Conservation (phyloP, 1,284 basidiomycete species). For the Cutaneotrichosporon spelunceum region DNA sequence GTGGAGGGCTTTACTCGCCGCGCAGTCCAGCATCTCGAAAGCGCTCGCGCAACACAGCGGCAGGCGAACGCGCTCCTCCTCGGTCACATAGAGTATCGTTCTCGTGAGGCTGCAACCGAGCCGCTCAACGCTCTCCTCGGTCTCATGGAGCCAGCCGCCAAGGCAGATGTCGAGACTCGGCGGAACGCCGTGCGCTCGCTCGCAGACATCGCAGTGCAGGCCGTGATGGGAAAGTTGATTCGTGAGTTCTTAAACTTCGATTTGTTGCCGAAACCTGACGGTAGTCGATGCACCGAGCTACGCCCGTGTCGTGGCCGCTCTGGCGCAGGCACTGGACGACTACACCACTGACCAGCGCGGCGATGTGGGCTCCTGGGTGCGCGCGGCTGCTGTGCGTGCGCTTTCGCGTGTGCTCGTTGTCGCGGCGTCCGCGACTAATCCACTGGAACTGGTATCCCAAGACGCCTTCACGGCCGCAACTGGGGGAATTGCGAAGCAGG, state of each 20-base stretch:
- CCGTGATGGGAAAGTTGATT: slow-evolving; percentile 9
- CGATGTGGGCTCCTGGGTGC: slow-evolving; percentile 96
- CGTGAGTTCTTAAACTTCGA: slow-evolving; percentile 18
- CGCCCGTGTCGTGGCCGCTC: slow-evolving; percentile 30
- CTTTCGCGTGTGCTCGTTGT: slow-evolving; percentile 27
- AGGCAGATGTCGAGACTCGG: slow-evolving; percentile 49
- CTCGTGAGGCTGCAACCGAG: neutral
- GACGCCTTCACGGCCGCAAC: slow-evolving; percentile 60
- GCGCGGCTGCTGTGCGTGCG: slow-evolving; percentile 65
- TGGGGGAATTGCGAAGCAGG: slow-evolving; percentile 76
- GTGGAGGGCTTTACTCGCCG: slow-evolving; percentile 51
- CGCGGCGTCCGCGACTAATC: slow-evolving; percentile 28
- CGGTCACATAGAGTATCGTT: slow-evolving; percentile 67
- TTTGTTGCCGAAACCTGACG: neutral
- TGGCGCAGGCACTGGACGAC: slow-evolving; percentile 70
- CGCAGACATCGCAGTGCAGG: slow-evolving; percentile 29
- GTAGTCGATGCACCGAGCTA: slow-evolving; percentile 22
- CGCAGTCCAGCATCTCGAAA: slow-evolving; percentile 64
- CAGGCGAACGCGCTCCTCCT: slow-evolving; percentile 75
- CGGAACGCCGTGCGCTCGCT: slow-evolving; percentile 39
- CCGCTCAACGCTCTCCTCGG: slow-evolving; percentile 29
- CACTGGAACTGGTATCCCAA: slow-evolving; percentile 54
- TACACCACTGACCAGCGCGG: slow-evolving; percentile 92
- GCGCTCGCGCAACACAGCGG: slow-evolving; percentile 57
- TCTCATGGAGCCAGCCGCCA: slow-evolving; percentile 30